Base-by-base conservation (phyloP, 192 early-diverging fungal species). In the Rhizophagus prolifer region DNA sequence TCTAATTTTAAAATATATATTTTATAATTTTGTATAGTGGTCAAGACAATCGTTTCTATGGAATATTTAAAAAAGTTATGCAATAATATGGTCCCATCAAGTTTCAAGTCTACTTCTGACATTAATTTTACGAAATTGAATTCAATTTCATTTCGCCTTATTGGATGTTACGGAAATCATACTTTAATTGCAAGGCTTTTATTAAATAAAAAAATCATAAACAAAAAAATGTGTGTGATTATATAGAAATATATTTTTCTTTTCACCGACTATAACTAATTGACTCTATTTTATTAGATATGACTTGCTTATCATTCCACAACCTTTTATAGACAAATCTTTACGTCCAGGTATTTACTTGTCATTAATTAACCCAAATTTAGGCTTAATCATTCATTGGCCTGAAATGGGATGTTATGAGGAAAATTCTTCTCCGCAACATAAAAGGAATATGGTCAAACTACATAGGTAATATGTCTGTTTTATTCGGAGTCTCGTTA, bases 361-460 rank as follows among this genome's bases (percentile, higher is more conserved):
- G 0, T 6, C 31, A 6, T 16, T 14, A 0, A 12, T 76, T 9
- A 46, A 69, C n/a, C 1, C 28, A 19, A 16, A 58, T 12, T 28
- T 36, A n/a, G 66, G 28, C 0, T 44, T 79, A 36, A 63, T 79
- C 3, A 75, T 79, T 65, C 72, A 75, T 54, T 79, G 78, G 75
- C 26, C 38, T 34, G 75, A 76, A 54, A 21, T 8, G 8, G 75
- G 65, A 23, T 76, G 75, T 67, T 79, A 74, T 75, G 78, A 72
- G 30, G 58, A 5, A 16, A 75, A 75, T 41, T 72, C 28, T 10
- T 66, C 72, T 36, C 47, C 46, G 1, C 21, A 75, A 41, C 30
- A 19, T 36, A 74, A 75, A 44, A 79, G 68, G 54, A 79, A 79
- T 68, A 65, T 79, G 72, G 59, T 34, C 9, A 75, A 79, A 12